phyloP scores from a whole-genome alignment of 1,139 yeast species.

The Kodamaea suecica region DNA sequence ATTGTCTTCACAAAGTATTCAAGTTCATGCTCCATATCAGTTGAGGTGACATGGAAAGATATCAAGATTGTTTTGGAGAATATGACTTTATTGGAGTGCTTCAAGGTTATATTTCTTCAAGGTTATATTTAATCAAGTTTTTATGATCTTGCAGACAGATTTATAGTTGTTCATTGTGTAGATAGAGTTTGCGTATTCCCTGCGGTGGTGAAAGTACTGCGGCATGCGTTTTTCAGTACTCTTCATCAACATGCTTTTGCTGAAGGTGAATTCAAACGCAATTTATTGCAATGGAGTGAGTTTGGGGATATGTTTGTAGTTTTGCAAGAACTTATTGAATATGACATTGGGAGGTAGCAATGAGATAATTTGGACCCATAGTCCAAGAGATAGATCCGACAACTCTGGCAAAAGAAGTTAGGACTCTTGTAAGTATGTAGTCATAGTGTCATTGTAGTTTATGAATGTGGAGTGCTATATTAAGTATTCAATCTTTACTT shows the following conservation, averaged over 20 bases:
- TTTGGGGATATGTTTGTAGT: constrained; percentile 1
- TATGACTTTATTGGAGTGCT: background rate
- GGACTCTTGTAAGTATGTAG: background rate
- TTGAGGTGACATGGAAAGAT: background rate
- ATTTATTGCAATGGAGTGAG: constrained; percentile 6
- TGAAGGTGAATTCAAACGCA: constrained; percentile 8
- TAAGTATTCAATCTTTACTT: no score
- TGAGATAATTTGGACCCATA: constrained; percentile 13
- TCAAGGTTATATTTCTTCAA: constrained; percentile 7
- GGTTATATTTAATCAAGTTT: constrained; percentile 13
- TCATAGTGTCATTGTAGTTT: background rate
- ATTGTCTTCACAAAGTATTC: constrained; percentile 15
- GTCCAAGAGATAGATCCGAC: constrained; percentile 13
- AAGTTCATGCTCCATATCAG: background rate
- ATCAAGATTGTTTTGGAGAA: no score
- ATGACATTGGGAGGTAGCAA: constrained; percentile 12
- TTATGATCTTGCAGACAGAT: constrained; percentile 14
- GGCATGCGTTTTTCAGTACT: constrained; percentile 9
- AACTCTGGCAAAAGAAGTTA: background rate
- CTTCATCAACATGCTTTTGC: constrained; percentile 5
- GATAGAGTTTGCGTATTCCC: constrained; percentile 6
- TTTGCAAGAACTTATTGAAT: constrained; percentile 14
- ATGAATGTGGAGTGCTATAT: no score
- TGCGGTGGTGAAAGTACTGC: constrained; percentile 12
- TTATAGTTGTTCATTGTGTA: constrained; percentile 13